Evolutionary conservation across 306 rosid species (phyloP), one percentile per base, ranked within the genome.

Genomic region (Malus sieversii): DNA sequence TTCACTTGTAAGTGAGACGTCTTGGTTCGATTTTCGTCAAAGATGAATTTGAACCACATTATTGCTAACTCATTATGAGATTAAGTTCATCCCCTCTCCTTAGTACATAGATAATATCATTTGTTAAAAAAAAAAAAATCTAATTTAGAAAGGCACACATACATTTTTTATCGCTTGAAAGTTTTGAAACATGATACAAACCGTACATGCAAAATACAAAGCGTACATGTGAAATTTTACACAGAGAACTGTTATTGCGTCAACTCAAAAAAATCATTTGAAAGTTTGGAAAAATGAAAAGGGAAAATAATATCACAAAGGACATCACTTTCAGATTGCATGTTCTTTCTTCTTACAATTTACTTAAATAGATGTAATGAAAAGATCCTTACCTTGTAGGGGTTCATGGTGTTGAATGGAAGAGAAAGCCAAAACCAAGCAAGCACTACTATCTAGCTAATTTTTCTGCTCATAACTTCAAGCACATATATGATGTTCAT

Each of bases 351-450:
- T 70, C 25, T 18, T 4, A 4, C 27, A 70, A 4, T 51, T 18
- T 27, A 15, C 52, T 66, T 33, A 60, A 25, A 19, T 58, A 73
- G 81, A 27, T 62, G 80, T 69, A 77, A 86, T 82, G 75, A 33
- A 72, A 52, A 83, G 79, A 84, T 70, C 66, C 79, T 83, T 70
- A 82, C 84, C 86, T 82, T 82, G 82, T 75, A 72, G 46, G 77
- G 75, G 82, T 82, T 75, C 80, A 76, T 83, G 84, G 29, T 12
- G 70, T 32, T 32, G 14, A 33, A 64, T 64, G 68, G 13, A 22
- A 32, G 44, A 16, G 44, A 55, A 66, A 84, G 67, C 40, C 45
- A 72, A 66, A 75, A 46, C 81, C 23, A 13, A 13, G 73, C 64
- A 22, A 71, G 8, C 35, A 25, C 55, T 51, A 61, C 78, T 69